phyloP scores from a whole-genome alignment of 2,329 filamentous ascomycete species.

The Calonectria ilicicola region DNA sequence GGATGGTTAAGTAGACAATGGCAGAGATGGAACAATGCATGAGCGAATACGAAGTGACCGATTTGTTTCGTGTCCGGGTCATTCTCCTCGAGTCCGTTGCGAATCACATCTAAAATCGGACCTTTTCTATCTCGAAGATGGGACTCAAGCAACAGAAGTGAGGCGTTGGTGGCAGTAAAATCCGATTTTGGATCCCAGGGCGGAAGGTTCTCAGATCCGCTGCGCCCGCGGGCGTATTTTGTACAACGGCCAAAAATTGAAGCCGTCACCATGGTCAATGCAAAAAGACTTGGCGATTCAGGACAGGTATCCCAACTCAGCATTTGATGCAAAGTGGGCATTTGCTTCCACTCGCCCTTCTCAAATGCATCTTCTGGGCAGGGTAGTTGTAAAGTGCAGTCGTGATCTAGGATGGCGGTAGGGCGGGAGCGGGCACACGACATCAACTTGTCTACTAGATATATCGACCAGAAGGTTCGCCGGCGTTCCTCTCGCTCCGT shows the following conservation, averaged over 20 bases:
- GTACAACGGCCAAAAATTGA: constrained; percentile 26
- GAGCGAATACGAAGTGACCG: constrained; percentile 28
- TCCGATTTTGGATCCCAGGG: constrained; percentile 30
- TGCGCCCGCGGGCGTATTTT: constrained; percentile 17
- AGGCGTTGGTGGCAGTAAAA: constrained; percentile 23
- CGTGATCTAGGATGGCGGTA: constrained; percentile 47
- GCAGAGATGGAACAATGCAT: constrained; percentile 29
- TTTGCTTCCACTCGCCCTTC: constrained; percentile 7
- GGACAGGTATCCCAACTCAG: constrained; percentile 21
- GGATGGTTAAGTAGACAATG: constrained; percentile 65
- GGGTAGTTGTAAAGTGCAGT: constrained; percentile 48
- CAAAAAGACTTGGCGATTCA: constrained; percentile 6
- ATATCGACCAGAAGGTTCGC: constrained; percentile 53
- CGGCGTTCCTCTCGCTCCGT: constrained; percentile 49
- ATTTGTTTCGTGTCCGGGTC: constrained; percentile 13
- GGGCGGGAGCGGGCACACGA: constrained; percentile 51
- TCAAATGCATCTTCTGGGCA: constrained; percentile 29
- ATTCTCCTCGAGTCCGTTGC: constrained; percentile 8
- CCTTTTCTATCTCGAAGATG: constrained; percentile 10
- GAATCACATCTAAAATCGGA: constrained; percentile 18
- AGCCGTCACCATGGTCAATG: constrained; percentile 17
- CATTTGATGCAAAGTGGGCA: constrained; percentile 24
- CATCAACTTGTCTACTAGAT: constrained; percentile 51
- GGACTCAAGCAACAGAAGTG: constrained; percentile 24
- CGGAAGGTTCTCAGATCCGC: constrained; percentile 5